A percentile compares a stretch with the other conserved stretches of the same genome.
Conservation (phyloP, 2,329 filamentous ascomycete genomes). For the Microdochium paspali region DNA sequence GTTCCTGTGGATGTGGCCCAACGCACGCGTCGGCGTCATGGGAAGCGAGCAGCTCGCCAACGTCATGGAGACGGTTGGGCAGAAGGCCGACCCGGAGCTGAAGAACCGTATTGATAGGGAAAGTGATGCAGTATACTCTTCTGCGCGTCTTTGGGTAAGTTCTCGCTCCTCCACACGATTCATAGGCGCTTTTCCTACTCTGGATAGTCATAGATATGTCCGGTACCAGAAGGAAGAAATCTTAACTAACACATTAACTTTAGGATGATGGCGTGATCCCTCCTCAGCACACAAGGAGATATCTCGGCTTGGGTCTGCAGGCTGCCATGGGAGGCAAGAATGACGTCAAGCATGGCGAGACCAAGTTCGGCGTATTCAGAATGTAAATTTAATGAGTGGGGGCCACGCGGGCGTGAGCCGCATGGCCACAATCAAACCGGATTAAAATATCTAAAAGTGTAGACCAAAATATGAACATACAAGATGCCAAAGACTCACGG, state of each 20-base stretch:
- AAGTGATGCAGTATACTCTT: conserved; percentile 82
- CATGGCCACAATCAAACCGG: too few relatives aligned
- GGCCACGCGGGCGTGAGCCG: too few relatives aligned
- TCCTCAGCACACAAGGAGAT: conserved; percentile 63
- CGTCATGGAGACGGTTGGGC: conserved; percentile 93
- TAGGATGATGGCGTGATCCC: conserved; percentile 73
- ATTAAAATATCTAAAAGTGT: too few relatives aligned
- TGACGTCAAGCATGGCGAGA: conserved; percentile 49
- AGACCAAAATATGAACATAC: too few relatives aligned
- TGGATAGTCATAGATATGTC: too few relatives aligned
- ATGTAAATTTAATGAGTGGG: too few relatives aligned
- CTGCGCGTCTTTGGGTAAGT: conserved; percentile 76
- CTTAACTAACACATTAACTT: conserved; percentile 5
- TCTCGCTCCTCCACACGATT: too few relatives aligned
- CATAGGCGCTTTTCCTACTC: background rate
- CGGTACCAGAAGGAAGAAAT: background rate
- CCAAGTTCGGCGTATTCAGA: conserved; percentile 71
- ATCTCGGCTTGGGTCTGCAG: conserved; percentile 63
- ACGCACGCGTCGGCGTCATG: conserved; percentile 95
- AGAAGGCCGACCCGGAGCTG: conserved; percentile 69
- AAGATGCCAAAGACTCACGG: too few relatives aligned
- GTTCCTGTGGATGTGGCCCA: conserved; percentile 96
- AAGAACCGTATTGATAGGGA: conserved; percentile 81
- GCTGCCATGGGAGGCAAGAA: conserved; percentile 63
- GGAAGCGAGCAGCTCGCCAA: conserved; percentile 82